Base-by-base conservation (phyloP, 768 basidiomycete genomes). In the Cubamyces sp. region DNA sequence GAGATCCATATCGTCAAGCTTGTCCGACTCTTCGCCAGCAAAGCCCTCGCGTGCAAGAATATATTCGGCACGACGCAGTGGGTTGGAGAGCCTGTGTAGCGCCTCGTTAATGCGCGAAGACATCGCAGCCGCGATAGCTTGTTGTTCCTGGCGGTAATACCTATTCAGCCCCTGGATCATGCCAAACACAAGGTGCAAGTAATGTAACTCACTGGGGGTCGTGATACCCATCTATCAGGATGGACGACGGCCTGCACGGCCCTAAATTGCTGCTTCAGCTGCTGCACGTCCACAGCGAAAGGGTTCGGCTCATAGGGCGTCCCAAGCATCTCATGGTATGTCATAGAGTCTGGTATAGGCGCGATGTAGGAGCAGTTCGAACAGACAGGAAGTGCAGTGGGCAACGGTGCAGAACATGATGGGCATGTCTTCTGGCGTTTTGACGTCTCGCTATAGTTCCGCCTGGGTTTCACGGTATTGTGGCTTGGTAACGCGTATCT, bases 51-150 rank as follows among this genome's bases (percentile, higher is more conserved):
- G 79, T 45, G 81, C 77, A 15, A 96, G 79, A 68, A 97, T 85
- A 69, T 97, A 96, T 72, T 92, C 88, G 28, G 87, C 87, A 43
- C 95, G 86, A 26, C 81, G 77, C 37, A 94, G 74, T 2, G 94
- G 94, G 65, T 84, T 80, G n/a, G 80, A 70, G 42, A 98, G 82
- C 18, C 84, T 83, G 66, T 84, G 85, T 72, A 96, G 94, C 1
- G 94, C 95, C 71, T 84, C 83, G 70, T 97, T 97, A 8, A 96
- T 79, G 47, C 83, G 79, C 40, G 91, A 84, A 21, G 94, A 95
- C 61, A 91, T 76, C 14, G 78, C 75, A 49, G 84, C 84, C 0
- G 92, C 91, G 19, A 86, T 71, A 15, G 81, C 79, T 68, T 83
- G 81, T 61, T 84, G 82, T 59, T 78, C 76, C 87, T 88, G 60